Base-by-base conservation (phyloP, 768 basidiomycete genomes). In the Udeniomyces megalosporus region DNA sequence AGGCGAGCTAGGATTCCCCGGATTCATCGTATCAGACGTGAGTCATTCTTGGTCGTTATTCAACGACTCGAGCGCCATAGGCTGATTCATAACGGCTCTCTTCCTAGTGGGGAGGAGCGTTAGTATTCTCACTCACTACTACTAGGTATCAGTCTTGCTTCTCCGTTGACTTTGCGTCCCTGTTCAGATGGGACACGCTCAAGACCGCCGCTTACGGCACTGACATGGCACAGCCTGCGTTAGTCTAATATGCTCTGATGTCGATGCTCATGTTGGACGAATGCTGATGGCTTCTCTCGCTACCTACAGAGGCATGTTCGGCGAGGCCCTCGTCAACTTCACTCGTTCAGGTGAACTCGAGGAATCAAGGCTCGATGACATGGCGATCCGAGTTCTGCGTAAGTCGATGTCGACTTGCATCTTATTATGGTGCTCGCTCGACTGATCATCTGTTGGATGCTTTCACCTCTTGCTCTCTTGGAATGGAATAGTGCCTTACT, bases 391-490 rank as follows among this genome's bases (percentile, higher is more conserved):
- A n/a, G 59, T 2, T 24, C n/a, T 28, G 20, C 52, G 3, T 15
- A 11, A 14, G 58, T 24, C 34, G 49, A 32, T 1, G 17, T 50
- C 14, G 47, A 50, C 14, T 3, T 51, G n/a, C n/a, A n/a, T n/a
- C n/a, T n/a, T n/a, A n/a, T 15, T 20, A 38, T 14, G 22, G 20
- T 32, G 11, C 14, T 26, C 15, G 31, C 52, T 22, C 24, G 31
- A 26, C 42, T 1, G 24, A 29, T 20, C 29, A 31, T n/a, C 14
- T 31, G 4, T 57, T 57, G 26, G 55, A 28, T 46, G 22, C 15
- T 35, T 44, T 8, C 71, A 70, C 77, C 7, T 72, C 74, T 15
- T 92, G 78, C 72, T 86, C 88, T 0, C 61, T 69, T 10, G 78
- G 71, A 50, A 69, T 28, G 26, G 15, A 28, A 20, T 73, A 0